Evolutionary conservation across 2,329 filamentous ascomycete genomes (phyloP), one percentile per base, ranked within the genome.

Genomic region (Zymoseptoria crescenta): DNA sequence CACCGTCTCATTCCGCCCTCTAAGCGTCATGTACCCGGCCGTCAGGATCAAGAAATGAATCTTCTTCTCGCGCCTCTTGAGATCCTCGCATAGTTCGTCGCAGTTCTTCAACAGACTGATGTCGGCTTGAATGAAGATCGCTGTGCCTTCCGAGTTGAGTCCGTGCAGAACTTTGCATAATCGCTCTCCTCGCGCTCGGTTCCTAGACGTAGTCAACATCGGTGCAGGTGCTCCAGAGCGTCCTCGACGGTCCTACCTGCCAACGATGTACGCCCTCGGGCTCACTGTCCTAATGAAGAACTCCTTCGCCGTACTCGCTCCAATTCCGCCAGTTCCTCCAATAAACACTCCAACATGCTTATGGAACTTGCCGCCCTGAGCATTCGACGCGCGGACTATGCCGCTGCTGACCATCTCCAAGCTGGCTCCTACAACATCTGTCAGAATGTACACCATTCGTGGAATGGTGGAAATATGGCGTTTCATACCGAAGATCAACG

Each of bases 31-130:
- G 65, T 76, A 77, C 3, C 81, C 82, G 1, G 76, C 76, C 1
- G 76, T 81, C 56, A 83, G 74, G 65, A 84, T 81, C 0, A 85
- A 69, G 3, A 84, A 68, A 66, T 85, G 83, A 59, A 86, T 75
- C 27, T 75, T 74, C 45, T 72, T 69, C 66, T 85, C 82, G 60
- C 77, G 79, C 29, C 69, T 66, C 59, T 72, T 73, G 58, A 86
- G 81, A 55, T 82, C 75, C 6, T 72, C 70, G 67, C 76, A 78
- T 16, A 73, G 69, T 59, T 74, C 68, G 61, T 79, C 77, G 57
- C 78, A 76, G 59, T 74, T 75, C 19, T 64, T 69, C 9, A 79
- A 64, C 6, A 74, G 59, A 4, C 71, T 73, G 52, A 78, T 70
- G 59, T 79, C 76, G 49, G 70, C 71, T 61, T 77, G 68, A 52